Evolutionary conservation across 768 basidiomycete species (phyloP).

Genomic region (Boletus tylopilopsis): DNA sequence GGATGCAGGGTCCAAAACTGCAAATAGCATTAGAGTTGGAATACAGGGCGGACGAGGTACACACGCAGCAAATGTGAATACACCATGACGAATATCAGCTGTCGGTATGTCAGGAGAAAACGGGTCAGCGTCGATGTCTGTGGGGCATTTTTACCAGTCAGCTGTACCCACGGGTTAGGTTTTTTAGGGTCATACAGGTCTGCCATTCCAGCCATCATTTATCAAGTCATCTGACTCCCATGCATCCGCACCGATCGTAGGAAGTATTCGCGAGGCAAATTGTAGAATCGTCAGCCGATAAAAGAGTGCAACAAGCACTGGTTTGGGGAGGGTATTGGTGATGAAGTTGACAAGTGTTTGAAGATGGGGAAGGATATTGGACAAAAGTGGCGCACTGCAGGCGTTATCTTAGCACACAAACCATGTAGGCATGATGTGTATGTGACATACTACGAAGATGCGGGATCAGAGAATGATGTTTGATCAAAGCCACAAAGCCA

Average conservation of each 20-base stretch:
- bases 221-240: conserved; percentile 69
- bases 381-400: conserved; percentile 64
- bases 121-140: conserved; percentile 76
- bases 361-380: conserved; percentile 78
- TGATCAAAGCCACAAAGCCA: conserved; percentile 86
- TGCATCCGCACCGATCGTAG: conserved; percentile 77
- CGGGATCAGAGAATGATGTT: conserved; percentile 66
- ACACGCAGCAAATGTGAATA: conserved; percentile 82
- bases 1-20: conserved; percentile 85
- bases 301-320: conserved; percentile 71
- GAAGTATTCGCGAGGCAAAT: conserved; percentile 76
- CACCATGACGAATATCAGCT: conserved; percentile 80
- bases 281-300: conserved; percentile 82
- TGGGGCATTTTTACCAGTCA: conserved; percentile 7
- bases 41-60: conserved; percentile 27
- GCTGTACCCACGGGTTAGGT: neutral
- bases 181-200: conserved; percentile 50
- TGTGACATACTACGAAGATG: conserved; percentile 68
- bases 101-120: conserved; percentile 76
- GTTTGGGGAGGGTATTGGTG: conserved; percentile 81
- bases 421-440: neutral
- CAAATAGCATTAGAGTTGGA: neutral
- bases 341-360: conserved; percentile 78
- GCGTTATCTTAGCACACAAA: conserved; percentile 7
- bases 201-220: conserved; percentile 61